phyloP scores from a whole-genome alignment of 139 green algal genomes.

The Tetraselmis chui region DNA sequence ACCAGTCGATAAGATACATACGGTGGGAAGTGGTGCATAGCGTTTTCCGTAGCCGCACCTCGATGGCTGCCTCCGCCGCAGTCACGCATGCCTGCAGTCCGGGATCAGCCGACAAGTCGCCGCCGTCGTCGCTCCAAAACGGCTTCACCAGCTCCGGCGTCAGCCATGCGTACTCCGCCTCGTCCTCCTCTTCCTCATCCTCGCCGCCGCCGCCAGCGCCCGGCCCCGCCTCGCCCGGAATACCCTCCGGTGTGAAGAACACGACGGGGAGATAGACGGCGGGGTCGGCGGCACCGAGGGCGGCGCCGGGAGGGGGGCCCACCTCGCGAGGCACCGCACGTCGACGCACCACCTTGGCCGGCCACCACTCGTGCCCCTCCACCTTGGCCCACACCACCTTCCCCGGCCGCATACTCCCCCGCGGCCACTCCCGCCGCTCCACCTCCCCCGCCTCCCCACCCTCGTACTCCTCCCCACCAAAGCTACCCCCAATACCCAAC shows the following conservation, averaged over 20 bases:
- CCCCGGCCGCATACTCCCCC: not conserved
- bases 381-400: constrained; percentile 88
- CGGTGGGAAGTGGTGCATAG: too few relatives aligned
- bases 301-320: constrained; percentile 49
- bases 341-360: constrained; percentile 67
- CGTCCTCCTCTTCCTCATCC: too few relatives aligned
- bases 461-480: constrained; percentile 28
- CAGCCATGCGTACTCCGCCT: constrained; percentile 89
- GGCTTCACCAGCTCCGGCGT: constrained; percentile 61
- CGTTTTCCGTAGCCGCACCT: too few relatives aligned
- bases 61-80: not conserved
- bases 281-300: constrained; percentile 48
- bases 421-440: not conserved
- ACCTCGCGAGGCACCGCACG: constrained; percentile 78
- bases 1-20: too few relatives aligned
- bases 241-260: constrained; percentile 78
- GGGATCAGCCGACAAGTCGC: not conserved
- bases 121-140: constrained; percentile 33
- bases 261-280: constrained; percentile 81
- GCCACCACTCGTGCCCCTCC: constrained; percentile 90
- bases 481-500: constrained; percentile 47
- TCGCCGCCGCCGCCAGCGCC: constrained; percentile 17
- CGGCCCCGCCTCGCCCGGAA: constrained; percentile 62
- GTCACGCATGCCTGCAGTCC: not conserved
- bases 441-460: not conserved